These are phyloP conservation scores for Lachnellula subtilissima DNA, from an alignment of 2,329 filamentous ascomycete species.

Conservation along the genomic window DNA sequence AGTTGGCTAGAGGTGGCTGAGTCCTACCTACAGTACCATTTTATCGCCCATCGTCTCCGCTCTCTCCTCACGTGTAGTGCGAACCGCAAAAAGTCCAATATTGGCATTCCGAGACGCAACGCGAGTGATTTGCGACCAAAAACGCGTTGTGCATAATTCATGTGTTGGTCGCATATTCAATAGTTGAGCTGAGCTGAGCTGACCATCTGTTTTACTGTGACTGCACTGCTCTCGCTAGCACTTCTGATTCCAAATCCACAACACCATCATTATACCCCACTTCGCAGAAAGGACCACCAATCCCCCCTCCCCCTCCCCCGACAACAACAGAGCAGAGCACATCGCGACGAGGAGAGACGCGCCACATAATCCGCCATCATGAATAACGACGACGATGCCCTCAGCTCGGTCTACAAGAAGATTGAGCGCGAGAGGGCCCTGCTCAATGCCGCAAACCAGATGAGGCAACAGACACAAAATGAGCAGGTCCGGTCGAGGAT, in stretches of 20 bases:
- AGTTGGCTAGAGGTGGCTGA: conserved; percentile 1
- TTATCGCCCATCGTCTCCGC: not conserved
- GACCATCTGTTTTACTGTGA: not conserved
- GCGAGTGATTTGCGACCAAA: conserved; percentile 16
- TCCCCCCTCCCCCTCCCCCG: conserved; percentile 3
- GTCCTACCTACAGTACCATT: not conserved
- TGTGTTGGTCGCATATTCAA: conserved; percentile 11
- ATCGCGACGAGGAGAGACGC: conserved; percentile 21
- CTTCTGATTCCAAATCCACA: conserved; percentile 7
- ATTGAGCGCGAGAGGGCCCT: conserved; percentile 96
- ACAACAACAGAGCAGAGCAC: conserved; percentile 5
- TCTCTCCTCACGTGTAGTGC: conserved; percentile 8
- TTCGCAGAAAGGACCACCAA: conserved; percentile 11
- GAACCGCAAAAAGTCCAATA: conserved; percentile 4
- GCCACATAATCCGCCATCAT: conserved; percentile 27
- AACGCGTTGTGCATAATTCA: conserved; percentile 7
- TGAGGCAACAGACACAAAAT: conserved; percentile 95
- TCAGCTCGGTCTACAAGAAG: conserved; percentile 86
- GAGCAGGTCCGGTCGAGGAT: conserved; percentile 83
- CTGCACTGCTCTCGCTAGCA: conserved; percentile 7
- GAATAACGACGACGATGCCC: conserved; percentile 61
- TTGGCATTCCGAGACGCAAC: conserved; percentile 14
- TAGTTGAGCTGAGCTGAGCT: too few relatives aligned
- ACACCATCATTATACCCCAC: conserved; percentile 13
- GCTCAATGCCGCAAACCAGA: conserved; percentile 87